phyloP scores from a whole-genome alignment of 331 rosid genomes.

The Quercus tomentella region DNA sequence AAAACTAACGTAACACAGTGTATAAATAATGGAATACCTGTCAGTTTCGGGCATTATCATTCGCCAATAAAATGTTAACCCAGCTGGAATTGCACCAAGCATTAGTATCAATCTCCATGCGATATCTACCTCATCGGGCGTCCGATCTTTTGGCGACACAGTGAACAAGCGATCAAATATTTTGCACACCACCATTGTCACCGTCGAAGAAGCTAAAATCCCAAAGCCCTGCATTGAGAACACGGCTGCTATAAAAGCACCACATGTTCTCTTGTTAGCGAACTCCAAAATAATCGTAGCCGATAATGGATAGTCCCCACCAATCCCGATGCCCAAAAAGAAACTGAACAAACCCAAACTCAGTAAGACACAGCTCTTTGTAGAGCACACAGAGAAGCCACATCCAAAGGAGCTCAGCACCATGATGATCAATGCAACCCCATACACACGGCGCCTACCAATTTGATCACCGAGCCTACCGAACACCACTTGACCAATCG shows the following conservation, averaged over 20 bases:
- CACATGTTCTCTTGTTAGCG: conserved; percentile 71
- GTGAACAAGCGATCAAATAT: conserved; percentile 20
- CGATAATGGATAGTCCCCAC: conserved; percentile 75
- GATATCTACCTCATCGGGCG: conserved; percentile 48
- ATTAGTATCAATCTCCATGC: conserved; percentile 75
- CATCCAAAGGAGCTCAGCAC: conserved; percentile 44
- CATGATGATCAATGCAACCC: conserved; percentile 48
- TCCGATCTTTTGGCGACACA: not conserved
- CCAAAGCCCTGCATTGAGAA: conserved; percentile 83
- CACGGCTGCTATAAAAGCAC: conserved; percentile 73
- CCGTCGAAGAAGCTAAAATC: conserved; percentile 51
- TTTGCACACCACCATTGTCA: conserved; percentile 46
- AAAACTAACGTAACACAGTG: too few species aligned
- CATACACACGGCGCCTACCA: conserved; percentile 59
- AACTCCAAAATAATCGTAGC: conserved; percentile 78
- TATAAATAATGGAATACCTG: conserved; percentile 28
- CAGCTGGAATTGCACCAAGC: conserved; percentile 65
- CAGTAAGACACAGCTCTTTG: conserved; percentile 33
- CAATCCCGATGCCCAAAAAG: conserved; percentile 65
- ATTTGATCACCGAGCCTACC: conserved; percentile 55
- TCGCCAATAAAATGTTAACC: conserved; percentile 72
- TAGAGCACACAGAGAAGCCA: conserved; percentile 61
- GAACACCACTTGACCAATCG: conserved; percentile 47
- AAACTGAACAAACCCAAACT: conserved; percentile 61
- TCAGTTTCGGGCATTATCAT: conserved; percentile 91